Percentiles rank a stretch among this genome's conserved stretches.
Evolutionary conservation across 1,284 basidiomycete genomes (phyloP).

Genomic region (Athelia sp.): DNA sequence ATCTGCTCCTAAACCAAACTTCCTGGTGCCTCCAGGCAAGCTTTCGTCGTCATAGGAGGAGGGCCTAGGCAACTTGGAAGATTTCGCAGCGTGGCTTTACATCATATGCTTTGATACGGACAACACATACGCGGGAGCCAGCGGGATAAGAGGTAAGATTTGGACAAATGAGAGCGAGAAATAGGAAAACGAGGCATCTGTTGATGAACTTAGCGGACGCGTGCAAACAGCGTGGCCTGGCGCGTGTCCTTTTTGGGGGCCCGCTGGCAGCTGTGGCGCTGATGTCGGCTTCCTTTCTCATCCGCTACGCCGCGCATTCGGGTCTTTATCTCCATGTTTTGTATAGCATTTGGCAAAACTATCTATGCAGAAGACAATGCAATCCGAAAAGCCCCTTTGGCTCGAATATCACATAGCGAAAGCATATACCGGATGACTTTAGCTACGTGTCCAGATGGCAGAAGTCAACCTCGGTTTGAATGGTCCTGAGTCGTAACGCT

Average conservation of each 20-base stretch:
- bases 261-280: no score
- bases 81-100: not conserved
- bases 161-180: not conserved
- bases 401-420: no score
- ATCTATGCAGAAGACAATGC: no score
- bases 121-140: not conserved
- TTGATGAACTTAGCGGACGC: not conserved
- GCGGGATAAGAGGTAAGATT: not conserved
- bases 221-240: not conserved
- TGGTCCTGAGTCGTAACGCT: no score
- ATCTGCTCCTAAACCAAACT: not conserved
- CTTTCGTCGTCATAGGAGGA: not conserved
- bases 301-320: no score
- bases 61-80: not conserved
- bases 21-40: not conserved
- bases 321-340: no score
- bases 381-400: no score
- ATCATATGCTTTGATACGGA: not conserved
- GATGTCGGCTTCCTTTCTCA: no score
- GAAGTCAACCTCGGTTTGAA: no score
- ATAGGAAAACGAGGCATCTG: not conserved
- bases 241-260: conserved; percentile 1
- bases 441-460: no score
- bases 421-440: no score
- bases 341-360: no score